A percentile compares a stretch with the other conserved stretches of the same genome.
These are phyloP conservation scores for Hydrangea macrophylla DNA, from an alignment of 148 eudicot species.

Conservation along the genomic window DNA sequence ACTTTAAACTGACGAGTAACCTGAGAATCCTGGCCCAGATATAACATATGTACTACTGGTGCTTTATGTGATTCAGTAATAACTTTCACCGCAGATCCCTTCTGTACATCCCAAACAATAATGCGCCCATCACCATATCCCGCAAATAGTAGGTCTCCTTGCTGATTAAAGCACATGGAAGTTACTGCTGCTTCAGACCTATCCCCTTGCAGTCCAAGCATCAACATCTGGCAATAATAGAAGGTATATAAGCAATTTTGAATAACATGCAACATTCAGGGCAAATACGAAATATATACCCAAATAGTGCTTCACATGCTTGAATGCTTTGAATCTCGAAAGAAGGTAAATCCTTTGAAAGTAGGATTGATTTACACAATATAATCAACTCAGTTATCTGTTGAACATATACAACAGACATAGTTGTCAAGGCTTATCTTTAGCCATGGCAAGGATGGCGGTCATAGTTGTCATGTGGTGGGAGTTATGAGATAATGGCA, in stretches of 20 bases:
- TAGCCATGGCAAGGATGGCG: background rate
- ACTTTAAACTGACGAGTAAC: conserved; percentile 63
- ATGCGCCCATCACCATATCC: conserved; percentile 87
- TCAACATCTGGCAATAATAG: conserved; percentile 48
- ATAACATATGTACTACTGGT: conserved; percentile 76
- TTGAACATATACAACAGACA: background rate
- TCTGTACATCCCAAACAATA: conserved; percentile 77
- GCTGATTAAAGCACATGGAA: conserved; percentile 84
- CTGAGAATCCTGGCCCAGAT: conserved; percentile 79
- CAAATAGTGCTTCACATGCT: background rate
- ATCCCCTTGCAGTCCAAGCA: conserved; percentile 82
- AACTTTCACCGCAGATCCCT: conserved; percentile 57
- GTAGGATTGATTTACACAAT: background rate
- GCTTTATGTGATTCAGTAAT: conserved; percentile 70
- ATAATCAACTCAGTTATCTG: background rate
- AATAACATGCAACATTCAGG: background rate
- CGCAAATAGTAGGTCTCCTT: conserved; percentile 85
- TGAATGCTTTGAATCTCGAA: background rate
- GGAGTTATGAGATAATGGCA: no score
- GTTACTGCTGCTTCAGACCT: conserved; percentile 71
- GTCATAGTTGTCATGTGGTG: no score
- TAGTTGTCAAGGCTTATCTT: background rate
- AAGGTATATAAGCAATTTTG: conserved; percentile 5
- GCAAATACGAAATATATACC: background rate
- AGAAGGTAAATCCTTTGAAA: conserved; percentile 1